phyloP scores from a whole-genome alignment of 176 grass and related monocot genomes.

The Bonia amplexicaulis region DNA sequence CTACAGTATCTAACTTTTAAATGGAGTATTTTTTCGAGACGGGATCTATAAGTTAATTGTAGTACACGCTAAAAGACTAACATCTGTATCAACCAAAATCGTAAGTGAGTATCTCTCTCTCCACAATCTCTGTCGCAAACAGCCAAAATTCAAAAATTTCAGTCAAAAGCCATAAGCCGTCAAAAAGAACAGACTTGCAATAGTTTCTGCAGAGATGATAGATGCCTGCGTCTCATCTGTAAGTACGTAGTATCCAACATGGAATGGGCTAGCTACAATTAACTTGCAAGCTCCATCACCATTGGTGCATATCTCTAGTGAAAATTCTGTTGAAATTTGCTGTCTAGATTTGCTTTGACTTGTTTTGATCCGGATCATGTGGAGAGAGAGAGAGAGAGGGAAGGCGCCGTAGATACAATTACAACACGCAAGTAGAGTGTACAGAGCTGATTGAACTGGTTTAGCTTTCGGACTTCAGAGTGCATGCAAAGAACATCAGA shows the following conservation, averaged over 20 bases:
- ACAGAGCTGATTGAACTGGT: neutral
- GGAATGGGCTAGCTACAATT: neutral
- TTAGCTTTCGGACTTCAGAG: neutral
- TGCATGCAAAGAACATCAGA: neutral
- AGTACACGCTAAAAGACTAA: no score
- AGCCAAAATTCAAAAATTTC: no score
- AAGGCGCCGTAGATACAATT: no score
- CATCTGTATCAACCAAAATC: no score
- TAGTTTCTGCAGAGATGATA: neutral
- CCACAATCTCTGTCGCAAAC: no score
- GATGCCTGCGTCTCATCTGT: neutral
- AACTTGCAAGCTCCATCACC: neutral
- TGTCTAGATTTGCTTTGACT: conserved; percentile 3
- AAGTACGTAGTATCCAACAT: neutral
- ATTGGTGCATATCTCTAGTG: neutral
- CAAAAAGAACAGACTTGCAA: no score
- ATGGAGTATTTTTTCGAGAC: no score
- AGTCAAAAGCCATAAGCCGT: no score
- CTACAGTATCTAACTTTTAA: no score
- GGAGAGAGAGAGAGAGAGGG: neutral
- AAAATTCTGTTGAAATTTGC: neutral
- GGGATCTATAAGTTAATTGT: no score
- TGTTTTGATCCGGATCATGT: neutral
- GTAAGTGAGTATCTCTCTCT: no score
- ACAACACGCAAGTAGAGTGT: neutral